phyloP scores from a whole-genome alignment of 2,329 filamentous ascomycete species.

The Lachnellula subtilissima region DNA sequence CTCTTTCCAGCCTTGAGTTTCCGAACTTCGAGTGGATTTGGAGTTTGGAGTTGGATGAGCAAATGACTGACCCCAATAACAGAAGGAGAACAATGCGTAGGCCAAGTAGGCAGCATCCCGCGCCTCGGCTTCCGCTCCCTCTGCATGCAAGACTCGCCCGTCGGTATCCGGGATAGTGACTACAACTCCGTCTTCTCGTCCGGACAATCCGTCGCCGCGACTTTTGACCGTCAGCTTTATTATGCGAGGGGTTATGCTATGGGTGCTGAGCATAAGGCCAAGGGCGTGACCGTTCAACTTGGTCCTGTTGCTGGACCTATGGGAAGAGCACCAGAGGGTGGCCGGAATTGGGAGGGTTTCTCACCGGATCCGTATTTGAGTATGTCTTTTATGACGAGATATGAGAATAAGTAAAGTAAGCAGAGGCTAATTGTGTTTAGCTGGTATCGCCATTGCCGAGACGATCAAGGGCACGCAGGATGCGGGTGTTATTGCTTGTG shows the following conservation, averaged over 20 bases:
- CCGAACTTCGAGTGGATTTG: too few species aligned
- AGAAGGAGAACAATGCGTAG: constrained; percentile 29
- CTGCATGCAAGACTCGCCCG: constrained; percentile 32
- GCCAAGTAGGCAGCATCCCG: constrained; percentile 27
- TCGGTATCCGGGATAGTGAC: constrained; percentile 47
- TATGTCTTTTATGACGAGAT: constrained; percentile 44
- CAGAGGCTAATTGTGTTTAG: constrained; percentile 47
- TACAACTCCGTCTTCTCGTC: constrained; percentile 66
- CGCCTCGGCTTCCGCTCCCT: constrained; percentile 30
- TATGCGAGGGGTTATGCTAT: constrained; percentile 44
- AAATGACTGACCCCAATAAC: not conserved
- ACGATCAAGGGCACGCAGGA: constrained; percentile 77
- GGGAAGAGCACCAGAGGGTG: constrained; percentile 63
- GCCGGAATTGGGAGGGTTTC: constrained; percentile 66
- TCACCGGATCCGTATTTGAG: constrained; percentile 69
- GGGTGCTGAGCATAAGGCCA: constrained; percentile 62
- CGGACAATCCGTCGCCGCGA: constrained; percentile 65
- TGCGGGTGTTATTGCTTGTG: constrained; percentile 76
- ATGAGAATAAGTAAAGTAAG: constrained; percentile 33
- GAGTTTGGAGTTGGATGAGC: constrained; percentile 6
- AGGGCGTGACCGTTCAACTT: constrained; percentile 72
- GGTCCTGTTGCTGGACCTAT: constrained; percentile 65
- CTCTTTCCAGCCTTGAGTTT: too few species aligned
- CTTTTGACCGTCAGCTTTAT: constrained; percentile 63
- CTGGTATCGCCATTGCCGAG: constrained; percentile 66